Evolutionary conservation across 1,284 basidiomycete genomes (phyloP), one percentile per base, ranked within the genome.

Genomic region (Cystobasidiaceae sp.): DNA sequence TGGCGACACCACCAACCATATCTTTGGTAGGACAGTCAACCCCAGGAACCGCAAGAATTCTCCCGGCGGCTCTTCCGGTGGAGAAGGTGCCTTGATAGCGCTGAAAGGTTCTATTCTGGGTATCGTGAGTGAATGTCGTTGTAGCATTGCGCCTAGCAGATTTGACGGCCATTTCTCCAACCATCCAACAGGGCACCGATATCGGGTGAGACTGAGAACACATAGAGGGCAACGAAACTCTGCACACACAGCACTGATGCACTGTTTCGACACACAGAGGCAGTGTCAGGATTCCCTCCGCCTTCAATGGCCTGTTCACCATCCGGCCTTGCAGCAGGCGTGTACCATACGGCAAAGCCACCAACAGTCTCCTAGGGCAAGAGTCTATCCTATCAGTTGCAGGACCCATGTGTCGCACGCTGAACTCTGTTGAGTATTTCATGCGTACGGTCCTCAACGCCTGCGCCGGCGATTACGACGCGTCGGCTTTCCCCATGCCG

Each of bases 61-160:
- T 23, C 43, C 74, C 0, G 79, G 79, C 15, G 79, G 79, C 0
- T 75, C 72, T 0, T 72, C 69, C 7, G 79, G 79, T 17, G 79
- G 79, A 7, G 78, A 80, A 68, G 78, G 78, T 8, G 78, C 78
- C 0, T 68, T 79, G 8, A 62, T 80, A 8, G 76, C 75, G 1
- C 67, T 75, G 46, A 68, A 69, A 4, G 79, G 77, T 13, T 54
- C 67, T 1, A 67, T 69, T 21, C 45, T 76, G 15, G 77, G 79
- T 8, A 68, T 79, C 15, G 66, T 49, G 25, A 59, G 46, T 44
- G 3, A 8, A 2, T 27, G 3, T 58, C 15, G 43, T 5, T 19
- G 11, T 52, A 21, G 25, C 17, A 58, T 19, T 41, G 46, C 23
- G 9, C 25, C 4, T 8, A 45, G 5, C 32, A 30, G n/a, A 39